phyloP scores from a whole-genome alignment of 2,329 filamentous ascomycete species.

The Aureobasidium musti region DNA sequence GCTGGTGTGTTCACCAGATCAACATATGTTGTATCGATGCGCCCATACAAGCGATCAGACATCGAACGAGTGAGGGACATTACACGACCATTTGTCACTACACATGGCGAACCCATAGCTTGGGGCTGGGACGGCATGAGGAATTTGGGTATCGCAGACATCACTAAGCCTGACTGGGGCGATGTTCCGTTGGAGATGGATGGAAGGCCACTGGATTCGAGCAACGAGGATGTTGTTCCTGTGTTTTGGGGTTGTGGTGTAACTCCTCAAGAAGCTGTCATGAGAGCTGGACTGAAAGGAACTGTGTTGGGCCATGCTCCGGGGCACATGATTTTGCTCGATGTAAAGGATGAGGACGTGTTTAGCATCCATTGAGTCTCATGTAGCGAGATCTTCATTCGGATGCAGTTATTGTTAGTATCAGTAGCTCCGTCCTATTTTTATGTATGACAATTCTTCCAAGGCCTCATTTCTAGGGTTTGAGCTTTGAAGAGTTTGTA shows the following conservation, averaged over 20 bases:
- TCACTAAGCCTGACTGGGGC: conserved; percentile 60
- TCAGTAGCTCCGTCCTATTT: too few species aligned
- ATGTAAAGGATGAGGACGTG: conserved; percentile 51
- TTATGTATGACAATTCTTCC: too few species aligned
- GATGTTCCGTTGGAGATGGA: conserved; percentile 48
- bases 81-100: conserved; percentile 57
- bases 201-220: conserved; percentile 37
- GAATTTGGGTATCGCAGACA: conserved; percentile 57
- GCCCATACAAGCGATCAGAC: conserved; percentile 55
- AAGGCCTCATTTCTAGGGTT: too few species aligned
- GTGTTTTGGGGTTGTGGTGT: conserved; percentile 68
- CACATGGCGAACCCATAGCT: conserved; percentile 65
- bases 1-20: conserved; percentile 59
- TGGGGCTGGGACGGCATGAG: conserved; percentile 63
- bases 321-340: conserved; percentile 63
- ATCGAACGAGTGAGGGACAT: conserved; percentile 57
- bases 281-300: conserved; percentile 57
- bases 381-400: background rate
- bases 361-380: background rate
- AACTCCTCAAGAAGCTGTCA: conserved; percentile 65
- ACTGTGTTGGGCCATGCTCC: conserved; percentile 63
- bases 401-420: too few species aligned
- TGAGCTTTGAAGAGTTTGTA: too few species aligned
- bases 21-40: conserved; percentile 65
- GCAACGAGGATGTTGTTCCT: conserved; percentile 52